Base-by-base conservation (phyloP, 257 asterid genomes). In the Cordia subcordata region DNA sequence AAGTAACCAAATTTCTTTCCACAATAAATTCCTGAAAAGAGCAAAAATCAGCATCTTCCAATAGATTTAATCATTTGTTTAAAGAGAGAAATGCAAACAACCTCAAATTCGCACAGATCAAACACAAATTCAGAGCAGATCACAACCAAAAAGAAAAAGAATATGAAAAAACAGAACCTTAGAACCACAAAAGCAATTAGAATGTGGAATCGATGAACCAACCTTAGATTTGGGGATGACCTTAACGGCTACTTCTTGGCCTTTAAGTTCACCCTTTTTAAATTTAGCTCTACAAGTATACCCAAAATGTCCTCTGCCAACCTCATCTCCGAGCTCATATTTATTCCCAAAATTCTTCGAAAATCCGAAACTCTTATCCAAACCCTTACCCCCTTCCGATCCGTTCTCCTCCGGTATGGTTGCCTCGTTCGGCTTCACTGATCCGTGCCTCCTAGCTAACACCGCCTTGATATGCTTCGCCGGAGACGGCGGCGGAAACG, bases 271-370 rank as follows among this genome's bases (percentile, higher is more conserved):
- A 35, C 96, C 98, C 64, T 91, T 88, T 80, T 82, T 91, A 63
- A 86, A 82, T 75, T 71, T 84, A 11, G 98, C 98, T 71, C 58
- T 80, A 68, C 96, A 82, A 60, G 98, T 91, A 69, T 85, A 88
- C 64, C 98, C 98, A 79, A 91, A 91, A 76, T 91, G 96, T 64
- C 98, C 98, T 72, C 96, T 65, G 37, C 98, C 98, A 32, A 88
- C 95, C 75, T 91, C 98, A 27, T 77, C 96, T 49, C 98, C 98
- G 35, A 91, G 53, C 76, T 91, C 96, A 74, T 87, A 91, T 70
- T 84, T 91, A 32, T 70, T 76, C n/a, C 64, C 69, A 46, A 91
- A 88, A 68, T 81, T 77, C 88, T 91, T 91, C 23, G 87, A 77
- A 61, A 83, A 91, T 18, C 96, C 98, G 53, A 91, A 91, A 59